Evolutionary conservation across 768 basidiomycete species (phyloP), one percentile per base, ranked within the genome.

Genomic region (Omphalotus guepiniiformis): DNA sequence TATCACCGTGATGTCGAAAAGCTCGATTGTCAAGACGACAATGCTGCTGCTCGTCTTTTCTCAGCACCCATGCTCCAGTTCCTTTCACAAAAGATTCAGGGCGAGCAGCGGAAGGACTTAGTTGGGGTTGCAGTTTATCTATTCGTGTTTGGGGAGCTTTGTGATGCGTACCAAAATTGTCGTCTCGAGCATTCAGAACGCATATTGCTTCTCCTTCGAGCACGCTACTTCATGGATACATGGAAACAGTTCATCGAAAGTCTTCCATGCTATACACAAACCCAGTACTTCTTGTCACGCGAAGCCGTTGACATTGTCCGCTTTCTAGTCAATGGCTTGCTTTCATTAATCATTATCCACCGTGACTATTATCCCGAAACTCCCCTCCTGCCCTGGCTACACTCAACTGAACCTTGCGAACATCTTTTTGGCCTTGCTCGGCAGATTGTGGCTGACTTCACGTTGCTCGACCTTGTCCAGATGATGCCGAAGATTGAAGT

Each of bases 1-100:
- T 61, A 45, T 39, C n/a, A n/a, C n/a, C n/a, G n/a, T n/a, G n/a
- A n/a, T n/a, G n/a, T n/a, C n/a, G n/a, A n/a, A n/a, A n/a, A 65
- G 35, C 21, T 71, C 0, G 71, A 76, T 44, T 49, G 63, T 0
- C 72, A 76, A 57, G 74, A 75, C 53, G 71, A 76, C 50, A 59
- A 55, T 47, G 73, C 73, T 0, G 74, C 73, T 0, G 46, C 63
- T 3, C 61, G 67, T 0, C 50, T 75, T 0, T 72, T 73, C 48
- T 72, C 66, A 5, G 64, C 67, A 0, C 47, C 51, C 3, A 52
- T 58, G 0, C 54, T 74, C 1, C n/a, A n/a, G n/a, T n/a, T n/a
- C n/a, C n/a, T n/a, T n/a, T n/a, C n/a, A n/a, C n/a, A n/a, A n/a
- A n/a, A n/a, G n/a, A n/a, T n/a, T n/a, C n/a, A n/a, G n/a, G n/a